phyloP scores from a whole-genome alignment of 345 rosid species.

The Cardamine occulta region DNA sequence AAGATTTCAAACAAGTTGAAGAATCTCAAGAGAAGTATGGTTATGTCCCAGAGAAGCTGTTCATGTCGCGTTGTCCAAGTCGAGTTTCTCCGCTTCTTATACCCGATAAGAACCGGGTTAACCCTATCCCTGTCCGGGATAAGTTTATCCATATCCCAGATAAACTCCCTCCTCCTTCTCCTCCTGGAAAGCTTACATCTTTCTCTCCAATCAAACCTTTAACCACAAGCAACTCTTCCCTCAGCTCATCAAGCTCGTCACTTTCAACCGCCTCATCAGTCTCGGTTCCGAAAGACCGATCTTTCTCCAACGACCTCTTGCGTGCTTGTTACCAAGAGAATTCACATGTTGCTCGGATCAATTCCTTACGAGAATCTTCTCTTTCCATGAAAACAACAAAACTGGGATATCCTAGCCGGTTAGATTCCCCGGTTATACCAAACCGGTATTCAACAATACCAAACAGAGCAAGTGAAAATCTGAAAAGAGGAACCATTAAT shows the following conservation, averaged over 20 bases:
- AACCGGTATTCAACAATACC: constrained; percentile 32
- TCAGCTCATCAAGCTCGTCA: constrained; percentile 57
- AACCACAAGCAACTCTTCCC: constrained; percentile 35
- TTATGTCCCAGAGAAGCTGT: constrained; percentile 66
- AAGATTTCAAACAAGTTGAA: constrained; percentile 42
- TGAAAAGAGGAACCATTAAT: constrained; percentile 24
- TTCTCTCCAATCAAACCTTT: constrained; percentile 46
- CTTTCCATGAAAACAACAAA: constrained; percentile 35
- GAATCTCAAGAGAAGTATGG: constrained; percentile 43
- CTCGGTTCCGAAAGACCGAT: constrained; percentile 60
- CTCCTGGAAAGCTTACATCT: constrained; percentile 48
- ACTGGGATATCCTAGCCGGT: constrained; percentile 25
- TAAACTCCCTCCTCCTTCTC: constrained; percentile 51
- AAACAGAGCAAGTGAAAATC: constrained; percentile 38
- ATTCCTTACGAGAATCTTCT: constrained; percentile 60
- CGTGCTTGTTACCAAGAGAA: constrained; percentile 78
- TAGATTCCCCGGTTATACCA: constrained; percentile 27
- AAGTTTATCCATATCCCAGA: constrained; percentile 50
- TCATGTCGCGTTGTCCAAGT: constrained; percentile 43
- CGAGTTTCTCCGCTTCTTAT: constrained; percentile 39
- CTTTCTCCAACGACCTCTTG: constrained; percentile 83
- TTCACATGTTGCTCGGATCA: constrained; percentile 66
- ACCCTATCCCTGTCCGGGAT: constrained; percentile 33
- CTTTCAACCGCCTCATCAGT: constrained; percentile 51
- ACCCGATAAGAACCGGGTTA: constrained; percentile 32